Evolutionary conservation across 129 eudicot genomes (phyloP).

Genomic region (Silybum marianum): DNA sequence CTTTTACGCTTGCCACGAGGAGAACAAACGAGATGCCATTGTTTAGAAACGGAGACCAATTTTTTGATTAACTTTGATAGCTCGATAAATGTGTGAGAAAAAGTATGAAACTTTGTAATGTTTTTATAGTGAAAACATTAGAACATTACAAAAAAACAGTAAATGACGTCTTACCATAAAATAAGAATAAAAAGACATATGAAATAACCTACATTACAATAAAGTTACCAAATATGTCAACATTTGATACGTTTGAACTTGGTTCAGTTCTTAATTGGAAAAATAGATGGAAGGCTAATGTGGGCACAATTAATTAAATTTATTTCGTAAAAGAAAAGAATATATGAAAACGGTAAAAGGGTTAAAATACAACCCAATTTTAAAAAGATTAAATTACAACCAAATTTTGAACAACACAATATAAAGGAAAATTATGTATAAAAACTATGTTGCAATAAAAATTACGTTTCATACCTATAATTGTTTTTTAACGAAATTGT

Average conservation of each 20-base stretch:
- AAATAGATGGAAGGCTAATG: background rate
- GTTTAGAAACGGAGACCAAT: too few species aligned
- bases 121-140: background rate
- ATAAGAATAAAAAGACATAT: background rate
- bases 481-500: background rate
- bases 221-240: constrained; percentile 6
- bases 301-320: background rate
- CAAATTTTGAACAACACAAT: background rate
- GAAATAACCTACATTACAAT: background rate
- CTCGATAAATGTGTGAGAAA: background rate
- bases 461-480: background rate
- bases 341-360: background rate
- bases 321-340: background rate
- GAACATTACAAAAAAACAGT: background rate
- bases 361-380: background rate
- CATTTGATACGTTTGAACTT: background rate
- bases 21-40: too few species aligned
- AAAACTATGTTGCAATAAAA: background rate
- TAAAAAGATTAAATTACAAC: background rate
- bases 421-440: background rate
- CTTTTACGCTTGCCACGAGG: too few species aligned
- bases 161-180: background rate
- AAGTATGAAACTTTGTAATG: background rate
- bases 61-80: background rate
- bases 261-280: background rate